Evolutionary conservation across 805 yeast species (phyloP), one percentile per base, ranked within the genome.

Genomic region (Monosporozyma solicola): DNA sequence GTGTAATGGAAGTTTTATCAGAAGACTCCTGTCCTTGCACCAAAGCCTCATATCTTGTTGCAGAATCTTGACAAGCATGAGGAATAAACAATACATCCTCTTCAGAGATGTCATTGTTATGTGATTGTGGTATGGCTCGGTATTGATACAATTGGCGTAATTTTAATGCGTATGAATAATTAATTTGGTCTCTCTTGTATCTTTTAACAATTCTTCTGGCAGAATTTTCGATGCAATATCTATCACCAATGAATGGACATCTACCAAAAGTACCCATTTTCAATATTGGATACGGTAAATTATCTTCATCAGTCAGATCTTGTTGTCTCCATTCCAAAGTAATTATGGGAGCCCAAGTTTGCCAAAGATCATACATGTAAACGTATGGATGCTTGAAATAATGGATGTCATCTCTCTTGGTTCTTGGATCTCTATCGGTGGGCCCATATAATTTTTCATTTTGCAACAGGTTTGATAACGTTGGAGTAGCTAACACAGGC

Each of bases 381-480:
- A 89, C 72, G 68, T 83, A 89, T 6, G 84, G 80, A 41, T 84
- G 82, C 50, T 82, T 83, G 67, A 94, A 87, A 66, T 87, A 87
- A 63, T 84, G 83, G 61, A 85, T 79, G 65, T 92, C 97, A 60
- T 87, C 96, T 53, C 96, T 75, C 58, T 78, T 82, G 2, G 95
- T 94, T 56, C 76, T 78, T 11, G 95, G 94, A 66, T 91, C 97
- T 58, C 96, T 79, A 67, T 91, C 97, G 39, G 85, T 79, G 0
- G 96, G 86, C 11, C 97, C 97, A 65, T 80, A 83, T 13, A 87
- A 70, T 62, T 87, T 87, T 64, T 94, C 99, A 63, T 88, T 90
- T 57, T 83, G 82, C 60, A 92, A 76, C 57, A 92, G 74, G 49
- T 84, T 80, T 3, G 84, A 77, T 48, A 84, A 69, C 32, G 74